phyloP scores from a whole-genome alignment of 1,139 yeast species.

The Entelexis sorbosivorans region DNA sequence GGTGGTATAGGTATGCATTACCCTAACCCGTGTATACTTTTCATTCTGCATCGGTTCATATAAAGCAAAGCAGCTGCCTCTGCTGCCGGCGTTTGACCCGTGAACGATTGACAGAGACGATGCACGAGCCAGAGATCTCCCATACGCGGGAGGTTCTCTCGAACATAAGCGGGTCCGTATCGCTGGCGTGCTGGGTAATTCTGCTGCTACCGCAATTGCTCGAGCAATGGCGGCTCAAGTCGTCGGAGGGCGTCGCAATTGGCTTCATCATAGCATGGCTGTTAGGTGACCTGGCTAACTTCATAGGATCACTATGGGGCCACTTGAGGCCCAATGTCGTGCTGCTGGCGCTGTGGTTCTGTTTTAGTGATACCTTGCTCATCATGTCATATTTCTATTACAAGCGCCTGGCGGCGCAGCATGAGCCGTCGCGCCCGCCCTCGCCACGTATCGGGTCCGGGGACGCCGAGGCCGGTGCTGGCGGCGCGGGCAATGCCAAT shows the following conservation, averaged over 20 bases:
- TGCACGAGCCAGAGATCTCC: slow-evolving; percentile 1
- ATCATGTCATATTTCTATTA: slow-evolving; percentile 50
- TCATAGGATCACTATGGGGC: slow-evolving; percentile 64
- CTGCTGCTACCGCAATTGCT: slow-evolving; percentile 65
- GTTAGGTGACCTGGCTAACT: slow-evolving; percentile 58
- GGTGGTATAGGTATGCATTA: background rate
- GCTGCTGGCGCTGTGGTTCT: slow-evolving; percentile 62
- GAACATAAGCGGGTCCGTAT: slow-evolving; percentile 52
- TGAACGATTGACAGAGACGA: background rate
- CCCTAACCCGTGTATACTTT: slow-evolving; percentile 6
- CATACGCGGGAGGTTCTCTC: slow-evolving; percentile 26
- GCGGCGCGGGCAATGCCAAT: background rate
- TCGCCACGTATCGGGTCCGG: background rate
- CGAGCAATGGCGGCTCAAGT: slow-evolving; percentile 69
- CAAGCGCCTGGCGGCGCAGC: slow-evolving; percentile 17
- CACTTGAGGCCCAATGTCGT: slow-evolving; percentile 58
- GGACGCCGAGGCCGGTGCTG: background rate
- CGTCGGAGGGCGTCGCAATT: slow-evolving; percentile 70
- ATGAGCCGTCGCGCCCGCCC: background rate
- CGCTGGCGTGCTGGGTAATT: slow-evolving; percentile 67
- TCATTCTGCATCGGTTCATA: background rate
- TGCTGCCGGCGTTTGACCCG: background rate
- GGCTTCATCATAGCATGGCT: slow-evolving; percentile 64
- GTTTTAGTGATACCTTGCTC: slow-evolving; percentile 56
- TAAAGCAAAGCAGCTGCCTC: background rate